Evolutionary conservation across 2,329 filamentous ascomycete genomes (phyloP).

Genomic region (Xylariaceae sp.): DNA sequence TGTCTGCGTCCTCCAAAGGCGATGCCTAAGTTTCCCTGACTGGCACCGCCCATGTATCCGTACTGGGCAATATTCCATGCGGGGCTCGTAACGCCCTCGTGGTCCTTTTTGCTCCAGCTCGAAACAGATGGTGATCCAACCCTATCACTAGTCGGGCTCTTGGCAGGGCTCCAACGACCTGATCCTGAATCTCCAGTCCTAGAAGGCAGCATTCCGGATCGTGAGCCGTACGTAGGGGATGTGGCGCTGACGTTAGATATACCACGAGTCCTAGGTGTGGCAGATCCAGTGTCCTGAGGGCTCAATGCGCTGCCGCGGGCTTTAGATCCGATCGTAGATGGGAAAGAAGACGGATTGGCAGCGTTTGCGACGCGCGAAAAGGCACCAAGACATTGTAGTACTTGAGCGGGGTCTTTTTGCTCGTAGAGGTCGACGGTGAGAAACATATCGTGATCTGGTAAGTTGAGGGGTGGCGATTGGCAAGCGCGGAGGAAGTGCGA

Average conservation of each 20-base stretch:
- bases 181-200: conserved; percentile 54
- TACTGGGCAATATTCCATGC: conserved; percentile 99
- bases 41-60: conserved; percentile 96
- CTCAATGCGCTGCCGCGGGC: conserved; percentile 56
- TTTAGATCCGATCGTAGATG: conserved; percentile 72
- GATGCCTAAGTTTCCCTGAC: conserved; percentile 91
- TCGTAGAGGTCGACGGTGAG: conserved; percentile 96
- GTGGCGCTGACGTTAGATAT: conserved; percentile 58
- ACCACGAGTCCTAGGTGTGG: conserved; percentile 49
- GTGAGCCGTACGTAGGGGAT: conserved; percentile 47
- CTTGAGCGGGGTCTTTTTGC: conserved; percentile 91
- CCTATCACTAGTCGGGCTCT: conserved; percentile 54
- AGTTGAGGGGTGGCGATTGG: conserved; percentile 77
- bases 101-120: conserved; percentile 84
- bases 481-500: conserved; percentile 91
- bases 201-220: conserved; percentile 43
- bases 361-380: conserved; percentile 85
- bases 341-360: conserved; percentile 71
- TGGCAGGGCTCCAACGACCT: conserved; percentile 61
- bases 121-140: conserved; percentile 62
- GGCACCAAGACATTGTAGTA: conserved; percentile 85
- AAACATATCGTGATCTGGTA: conserved; percentile 93
- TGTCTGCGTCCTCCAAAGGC: conserved; percentile 88
- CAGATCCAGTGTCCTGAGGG: conserved; percentile 61
- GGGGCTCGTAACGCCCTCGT: conserved; percentile 77